Percentiles rank a stretch among this genome's conserved stretches.
Conservation (phyloP, 106 monocot genomes). For the Dendrobium huoshanense region DNA sequence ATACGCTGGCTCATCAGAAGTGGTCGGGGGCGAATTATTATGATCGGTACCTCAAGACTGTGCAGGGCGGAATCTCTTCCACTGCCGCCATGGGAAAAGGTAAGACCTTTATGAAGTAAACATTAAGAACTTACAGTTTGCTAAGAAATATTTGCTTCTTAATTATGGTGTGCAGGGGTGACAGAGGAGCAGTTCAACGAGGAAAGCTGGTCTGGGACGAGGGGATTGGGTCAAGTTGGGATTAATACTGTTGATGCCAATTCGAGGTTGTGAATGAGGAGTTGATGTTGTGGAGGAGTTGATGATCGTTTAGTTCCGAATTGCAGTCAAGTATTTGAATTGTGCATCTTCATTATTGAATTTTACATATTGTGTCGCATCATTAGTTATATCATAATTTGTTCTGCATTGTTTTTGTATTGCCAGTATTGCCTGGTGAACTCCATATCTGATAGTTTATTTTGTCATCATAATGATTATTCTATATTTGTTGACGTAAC, state of each 20-base stretch:
- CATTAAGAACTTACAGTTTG: background rate
- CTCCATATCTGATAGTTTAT: background rate
- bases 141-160: background rate
- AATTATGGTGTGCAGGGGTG: constrained; percentile 43
- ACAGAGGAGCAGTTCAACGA: constrained; percentile 92
- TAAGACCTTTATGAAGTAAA: background rate
- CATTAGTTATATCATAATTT: background rate
- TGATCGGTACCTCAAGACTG: constrained; percentile 76
- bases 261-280: constrained; percentile 45
- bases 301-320: too few relatives aligned
- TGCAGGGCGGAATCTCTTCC: constrained; percentile 93
- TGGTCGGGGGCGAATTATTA: constrained; percentile 96
- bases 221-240: constrained; percentile 24
- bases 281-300: too few relatives aligned
- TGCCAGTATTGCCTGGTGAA: background rate
- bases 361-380: background rate
- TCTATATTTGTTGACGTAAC: too few relatives aligned
- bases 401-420: background rate
- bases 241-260: constrained; percentile 38
- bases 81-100: constrained; percentile 99
- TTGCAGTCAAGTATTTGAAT: too few relatives aligned
- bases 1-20: constrained; percentile 89
- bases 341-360: background rate
- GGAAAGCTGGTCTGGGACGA: constrained; percentile 27
- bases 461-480: background rate